Conservation (phyloP, 1,284 basidiomycete genomes). For the Ganoderma boninense region DNA sequence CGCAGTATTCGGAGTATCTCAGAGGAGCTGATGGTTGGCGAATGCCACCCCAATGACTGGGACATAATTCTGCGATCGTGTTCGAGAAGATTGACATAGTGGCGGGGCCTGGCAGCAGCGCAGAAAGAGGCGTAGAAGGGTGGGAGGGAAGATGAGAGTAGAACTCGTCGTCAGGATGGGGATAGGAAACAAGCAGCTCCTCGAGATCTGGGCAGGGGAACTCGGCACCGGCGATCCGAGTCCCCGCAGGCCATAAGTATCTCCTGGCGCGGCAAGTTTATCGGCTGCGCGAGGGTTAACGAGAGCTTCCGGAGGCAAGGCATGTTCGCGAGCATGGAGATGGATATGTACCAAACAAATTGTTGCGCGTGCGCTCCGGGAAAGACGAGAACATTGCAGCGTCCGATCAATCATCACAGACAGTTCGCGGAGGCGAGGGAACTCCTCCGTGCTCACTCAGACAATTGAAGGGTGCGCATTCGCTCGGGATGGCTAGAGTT, state of each 20-base stretch:
- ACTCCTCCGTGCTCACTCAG: neutral
- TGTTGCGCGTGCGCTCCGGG: neutral
- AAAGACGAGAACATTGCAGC: neutral
- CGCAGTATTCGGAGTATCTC: too few species aligned
- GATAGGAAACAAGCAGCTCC: slow-evolving; percentile 7
- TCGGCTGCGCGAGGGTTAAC: neutral
- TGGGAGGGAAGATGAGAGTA: slow-evolving; percentile 2
- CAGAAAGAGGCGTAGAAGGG: neutral
- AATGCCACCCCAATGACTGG: neutral
- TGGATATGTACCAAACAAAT: neutral
- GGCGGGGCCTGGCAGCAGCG: slow-evolving; percentile 14
- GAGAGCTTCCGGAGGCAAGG: neutral
- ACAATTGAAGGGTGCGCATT: neutral
- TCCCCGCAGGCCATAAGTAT: slow-evolving; percentile 1
- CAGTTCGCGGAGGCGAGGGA: neutral
- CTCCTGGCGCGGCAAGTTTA: neutral
- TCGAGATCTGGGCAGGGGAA: neutral
- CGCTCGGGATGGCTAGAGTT: neutral
- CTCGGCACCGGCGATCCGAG: neutral
- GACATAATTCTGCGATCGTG: neutral
- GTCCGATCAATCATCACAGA: neutral
- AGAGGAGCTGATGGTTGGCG: neutral
- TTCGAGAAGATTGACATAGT: neutral
- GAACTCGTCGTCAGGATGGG: slow-evolving; percentile 12
- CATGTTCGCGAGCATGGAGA: neutral